These are phyloP conservation scores for Protea cynaroides DNA, from an alignment of 164 flowering plant genomes.

Conservation along the genomic window DNA sequence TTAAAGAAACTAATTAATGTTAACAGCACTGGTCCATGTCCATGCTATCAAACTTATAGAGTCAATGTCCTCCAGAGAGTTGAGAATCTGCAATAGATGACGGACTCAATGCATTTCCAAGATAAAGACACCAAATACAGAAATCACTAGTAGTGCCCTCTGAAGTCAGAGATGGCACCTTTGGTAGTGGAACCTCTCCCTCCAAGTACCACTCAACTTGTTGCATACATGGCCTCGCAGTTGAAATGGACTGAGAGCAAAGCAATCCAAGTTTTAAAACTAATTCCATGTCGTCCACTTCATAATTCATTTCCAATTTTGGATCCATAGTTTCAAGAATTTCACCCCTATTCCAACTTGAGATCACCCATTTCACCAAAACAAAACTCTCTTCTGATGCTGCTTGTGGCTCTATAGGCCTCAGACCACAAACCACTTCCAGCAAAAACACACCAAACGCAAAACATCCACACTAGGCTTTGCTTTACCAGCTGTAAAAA, in stretches of 20 bases:
- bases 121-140: background rate
- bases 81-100: background rate
- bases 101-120: background rate
- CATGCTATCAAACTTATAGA: too few species aligned
- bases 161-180: background rate
- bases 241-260: slow-evolving; percentile 12
- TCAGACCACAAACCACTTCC: background rate
- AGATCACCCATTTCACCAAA: background rate
- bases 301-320: slow-evolving; percentile 8
- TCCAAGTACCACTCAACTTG: slow-evolving; percentile 15
- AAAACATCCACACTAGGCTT: background rate
- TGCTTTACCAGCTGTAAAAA: background rate
- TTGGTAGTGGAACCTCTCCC: slow-evolving; percentile 4
- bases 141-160: background rate
- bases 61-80: background rate
- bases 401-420: background rate
- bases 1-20: too few species aligned
- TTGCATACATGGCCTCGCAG: slow-evolving; percentile 16
- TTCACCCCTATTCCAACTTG: background rate
- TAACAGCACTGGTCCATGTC: too few species aligned
- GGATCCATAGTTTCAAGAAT: slow-evolving; percentile 4
- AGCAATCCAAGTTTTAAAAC: slow-evolving; percentile 23
- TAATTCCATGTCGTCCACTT: slow-evolving; percentile 14
- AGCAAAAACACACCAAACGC: background rate
- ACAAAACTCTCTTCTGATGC: background rate